Evolutionary conservation across 2,329 filamentous ascomycete genomes (phyloP).

Genomic region (Aspergillus spinulosporus): DNA sequence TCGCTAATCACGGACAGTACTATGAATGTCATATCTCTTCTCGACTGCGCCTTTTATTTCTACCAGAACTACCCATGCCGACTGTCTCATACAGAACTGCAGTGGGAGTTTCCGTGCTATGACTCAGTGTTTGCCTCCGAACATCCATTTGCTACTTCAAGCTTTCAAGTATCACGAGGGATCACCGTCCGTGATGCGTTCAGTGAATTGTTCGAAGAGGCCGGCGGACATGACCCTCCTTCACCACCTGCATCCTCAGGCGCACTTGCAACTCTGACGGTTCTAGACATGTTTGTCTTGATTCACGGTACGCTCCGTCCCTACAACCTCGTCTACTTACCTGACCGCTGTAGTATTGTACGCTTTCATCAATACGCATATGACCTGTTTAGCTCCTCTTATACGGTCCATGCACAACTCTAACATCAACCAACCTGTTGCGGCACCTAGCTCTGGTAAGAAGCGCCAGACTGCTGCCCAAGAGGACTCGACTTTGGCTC

Average conservation of each 20-base stretch:
- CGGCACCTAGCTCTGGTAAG: neutral
- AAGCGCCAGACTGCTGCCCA: conserved; percentile 19
- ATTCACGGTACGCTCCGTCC: conserved; percentile 39
- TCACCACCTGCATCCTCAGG: conserved; percentile 2
- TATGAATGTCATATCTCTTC: conserved; percentile 41
- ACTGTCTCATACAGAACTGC: conserved; percentile 41
- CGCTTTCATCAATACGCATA: conserved; percentile 44
- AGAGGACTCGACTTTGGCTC: conserved; percentile 32
- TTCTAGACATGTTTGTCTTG: conserved; percentile 46
- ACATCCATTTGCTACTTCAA: conserved; percentile 45
- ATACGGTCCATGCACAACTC: conserved; percentile 20
- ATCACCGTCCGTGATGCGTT: conserved; percentile 43
- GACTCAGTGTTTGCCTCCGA: conserved; percentile 41
- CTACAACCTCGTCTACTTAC: neutral
- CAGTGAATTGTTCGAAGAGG: conserved; percentile 39
- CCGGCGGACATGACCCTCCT: conserved; percentile 17
- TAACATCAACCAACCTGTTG: conserved; percentile 3
- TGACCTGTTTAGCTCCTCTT: conserved; percentile 39
- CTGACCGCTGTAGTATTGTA: conserved; percentile 36
- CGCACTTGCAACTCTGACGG: conserved; percentile 30
- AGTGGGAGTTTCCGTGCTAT: conserved; percentile 47
- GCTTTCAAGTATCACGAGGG: conserved; percentile 40
- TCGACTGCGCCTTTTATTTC: conserved; percentile 49
- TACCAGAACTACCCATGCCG: conserved; percentile 49
- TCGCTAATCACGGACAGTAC: conserved; percentile 31